Evolutionary conservation across 345 rosid species (phyloP).

Genomic region (Microcos paniculata): DNA sequence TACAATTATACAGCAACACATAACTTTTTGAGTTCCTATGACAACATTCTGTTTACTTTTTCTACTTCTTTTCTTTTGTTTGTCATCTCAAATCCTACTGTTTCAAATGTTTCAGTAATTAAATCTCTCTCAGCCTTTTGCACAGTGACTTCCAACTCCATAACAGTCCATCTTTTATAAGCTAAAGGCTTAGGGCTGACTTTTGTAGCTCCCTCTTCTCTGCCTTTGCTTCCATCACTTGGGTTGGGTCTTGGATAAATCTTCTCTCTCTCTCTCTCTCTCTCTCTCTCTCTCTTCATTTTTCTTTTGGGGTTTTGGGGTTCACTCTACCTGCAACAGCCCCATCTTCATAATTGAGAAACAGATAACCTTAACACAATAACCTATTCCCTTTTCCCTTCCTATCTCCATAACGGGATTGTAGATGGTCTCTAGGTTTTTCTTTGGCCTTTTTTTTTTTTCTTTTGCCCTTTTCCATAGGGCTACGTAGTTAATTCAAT

Average conservation of each 20-base stretch:
- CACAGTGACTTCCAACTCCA: not conserved
- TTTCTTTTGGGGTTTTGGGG: rapidly evolving
- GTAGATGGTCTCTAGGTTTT: not conserved
- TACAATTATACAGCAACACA: no score
- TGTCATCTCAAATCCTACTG: not conserved
- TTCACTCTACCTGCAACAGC: not conserved
- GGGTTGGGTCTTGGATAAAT: no score
- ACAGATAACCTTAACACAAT: conserved; percentile 9
- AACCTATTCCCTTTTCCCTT: not conserved
- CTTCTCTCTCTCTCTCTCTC: not conserved
- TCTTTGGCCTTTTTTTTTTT: not conserved
- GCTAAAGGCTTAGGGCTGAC: not conserved
- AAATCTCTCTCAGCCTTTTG: not conserved
- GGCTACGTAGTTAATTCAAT: no score
- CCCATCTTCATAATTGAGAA: not conserved
- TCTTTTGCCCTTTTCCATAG: no score
- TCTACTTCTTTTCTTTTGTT: no score
- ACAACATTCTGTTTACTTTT: no score
- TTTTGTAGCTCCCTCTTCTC: not conserved
- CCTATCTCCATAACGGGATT: not conserved
- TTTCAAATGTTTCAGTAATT: not conserved
- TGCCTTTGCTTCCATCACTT: not conserved
- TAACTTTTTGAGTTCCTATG: no score
- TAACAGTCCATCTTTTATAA: not conserved
- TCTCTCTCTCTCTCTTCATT: not conserved